Base-by-base conservation (phyloP, 352 stramenopile species). In the Pseudoperonospora humuli region DNA sequence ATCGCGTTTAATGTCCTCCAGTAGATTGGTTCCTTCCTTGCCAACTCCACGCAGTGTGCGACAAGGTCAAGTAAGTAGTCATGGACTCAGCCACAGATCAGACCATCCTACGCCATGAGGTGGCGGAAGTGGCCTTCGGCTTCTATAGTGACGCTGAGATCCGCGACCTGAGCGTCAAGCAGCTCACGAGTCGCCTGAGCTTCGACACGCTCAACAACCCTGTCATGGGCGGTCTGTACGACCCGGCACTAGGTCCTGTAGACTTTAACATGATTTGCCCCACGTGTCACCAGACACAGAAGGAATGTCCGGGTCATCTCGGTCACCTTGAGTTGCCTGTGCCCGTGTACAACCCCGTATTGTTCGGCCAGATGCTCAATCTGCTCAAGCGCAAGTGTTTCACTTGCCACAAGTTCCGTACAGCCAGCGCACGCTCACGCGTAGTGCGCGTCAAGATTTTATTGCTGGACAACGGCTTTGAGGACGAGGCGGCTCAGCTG, bases 71-170 rank as follows among this genome's bases (percentile, higher is more conserved):
- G 45, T 11, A 35, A 23, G 20, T 32, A 32, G 39, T 40, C 38
- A 93, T 93, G 81, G 77, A 94, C 53, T 75, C 79, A 49, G 77
- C 75, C 45, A 94, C 77, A 64, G 82, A 94, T 65, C 82, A 94
- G 67, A 93, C 80, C 40, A 93, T 94, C 46, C 63, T 94, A 50
- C 84, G 85, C 50, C 85, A 95, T 83, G 83, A 96, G 50, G 85
- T 96, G 44, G 57, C 71, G 29, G 84, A 96, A 60, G 75, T 97
- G 44, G 70, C 64, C 42, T 98, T 98, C 56, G 86, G 92, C 29
- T 97, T 99, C 62, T 98, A 98, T 68, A 98, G 88, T 39, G 93
- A 98, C 62, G 93, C 96, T 38, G 95, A 99, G 73, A 96, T 98
- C 54, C 79, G 94, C 43, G 70, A 92, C 55, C 70, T 98, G 51